A percentile compares a stretch with the other conserved stretches of the same genome.
Conservation (phyloP, 2,329 filamentous ascomycete genomes). For the Colletotrichum sublineola region DNA sequence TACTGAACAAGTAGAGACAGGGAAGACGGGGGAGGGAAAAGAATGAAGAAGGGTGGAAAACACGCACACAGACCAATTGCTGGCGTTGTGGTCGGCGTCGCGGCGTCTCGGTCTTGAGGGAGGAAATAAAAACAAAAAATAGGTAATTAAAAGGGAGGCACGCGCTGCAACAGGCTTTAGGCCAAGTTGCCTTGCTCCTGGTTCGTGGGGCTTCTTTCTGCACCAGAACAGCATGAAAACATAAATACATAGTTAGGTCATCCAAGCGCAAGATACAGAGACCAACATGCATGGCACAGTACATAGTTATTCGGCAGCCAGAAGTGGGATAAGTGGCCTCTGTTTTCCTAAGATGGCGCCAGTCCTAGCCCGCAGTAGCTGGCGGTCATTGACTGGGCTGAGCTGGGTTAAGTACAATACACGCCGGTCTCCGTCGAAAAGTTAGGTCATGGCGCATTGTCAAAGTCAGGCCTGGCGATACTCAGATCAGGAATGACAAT, state of each 20-base stretch:
- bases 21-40: neutral
- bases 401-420: neutral
- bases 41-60: neutral
- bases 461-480: slow-evolving; percentile 20
- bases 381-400: slow-evolving; percentile 3
- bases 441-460: neutral
- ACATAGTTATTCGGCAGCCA: neutral
- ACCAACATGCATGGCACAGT: neutral
- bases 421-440: neutral
- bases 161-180: neutral
- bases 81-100: neutral
- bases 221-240: neutral
- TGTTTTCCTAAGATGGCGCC: neutral
- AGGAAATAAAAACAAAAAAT: neutral
- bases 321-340: neutral
- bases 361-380: slow-evolving; percentile 10
- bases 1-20: neutral
- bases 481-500: neutral
- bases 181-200: neutral
- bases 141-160: neutral
- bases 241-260: neutral
- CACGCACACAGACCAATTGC: slow-evolving; percentile 4
- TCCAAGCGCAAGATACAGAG: neutral
- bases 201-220: neutral
- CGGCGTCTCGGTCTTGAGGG: neutral